phyloP scores from a whole-genome alignment of 2,329 filamentous ascomycete species.

The Aspergillus clavatus region DNA sequence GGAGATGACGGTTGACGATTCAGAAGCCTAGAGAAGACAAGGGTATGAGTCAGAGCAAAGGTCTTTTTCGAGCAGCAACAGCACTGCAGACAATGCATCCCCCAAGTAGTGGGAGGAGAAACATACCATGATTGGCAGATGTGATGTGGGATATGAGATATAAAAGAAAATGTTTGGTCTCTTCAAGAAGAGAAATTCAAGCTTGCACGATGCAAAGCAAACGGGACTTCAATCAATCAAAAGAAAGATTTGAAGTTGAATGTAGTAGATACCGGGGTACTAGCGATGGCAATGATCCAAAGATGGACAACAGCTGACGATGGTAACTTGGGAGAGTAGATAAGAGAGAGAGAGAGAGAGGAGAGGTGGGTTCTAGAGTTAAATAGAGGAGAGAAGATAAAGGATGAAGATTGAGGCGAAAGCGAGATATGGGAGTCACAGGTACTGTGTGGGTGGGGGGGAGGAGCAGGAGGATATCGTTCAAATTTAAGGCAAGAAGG shows the following conservation, averaged over 20 bases:
- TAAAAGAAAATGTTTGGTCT: neutral
- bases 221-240: conserved; percentile 8
- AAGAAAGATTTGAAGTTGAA: neutral
- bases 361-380: conserved; percentile 22
- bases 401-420: conserved; percentile 2
- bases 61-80: conserved; percentile 3
- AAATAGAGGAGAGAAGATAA: conserved; percentile 13
- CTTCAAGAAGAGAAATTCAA: neutral
- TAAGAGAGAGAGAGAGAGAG: conserved; percentile 14
- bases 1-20: conserved; percentile 42
- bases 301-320: conserved; percentile 11
- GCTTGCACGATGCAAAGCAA: conserved; percentile 1
- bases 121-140: conserved; percentile 6
- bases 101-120: neutral
- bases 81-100: neutral
- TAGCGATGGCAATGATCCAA: conserved; percentile 11
- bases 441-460: conserved; percentile 14
- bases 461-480: conserved; percentile 18
- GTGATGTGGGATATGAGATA: conserved; percentile 8
- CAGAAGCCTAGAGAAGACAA: conserved; percentile 35
- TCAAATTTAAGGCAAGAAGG: conserved; percentile 16
- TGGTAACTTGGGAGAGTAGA: neutral
- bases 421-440: conserved; percentile 14
- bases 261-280: conserved; percentile 7
- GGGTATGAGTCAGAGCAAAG: conserved; percentile 19